These are phyloP conservation scores for Raphidocelis subcapitata DNA, from an alignment of 139 green algal genomes.

Conservation along the genomic window DNA sequence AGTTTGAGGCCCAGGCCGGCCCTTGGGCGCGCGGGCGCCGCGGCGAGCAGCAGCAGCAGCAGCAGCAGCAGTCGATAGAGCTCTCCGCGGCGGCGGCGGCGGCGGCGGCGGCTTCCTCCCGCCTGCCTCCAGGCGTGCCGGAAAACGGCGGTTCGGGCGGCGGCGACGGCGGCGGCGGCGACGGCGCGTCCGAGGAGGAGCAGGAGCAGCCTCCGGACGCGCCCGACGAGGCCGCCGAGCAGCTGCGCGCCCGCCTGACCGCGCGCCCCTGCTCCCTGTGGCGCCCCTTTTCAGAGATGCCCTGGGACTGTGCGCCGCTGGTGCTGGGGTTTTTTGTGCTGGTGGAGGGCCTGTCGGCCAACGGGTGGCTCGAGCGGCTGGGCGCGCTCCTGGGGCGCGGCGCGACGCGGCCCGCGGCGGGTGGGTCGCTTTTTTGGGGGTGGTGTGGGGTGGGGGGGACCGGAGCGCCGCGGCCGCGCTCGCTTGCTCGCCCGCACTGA, in stretches of 20 bases:
- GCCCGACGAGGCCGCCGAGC: not conserved
- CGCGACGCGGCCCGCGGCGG: not conserved
- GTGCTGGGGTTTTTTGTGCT: constrained; percentile 55
- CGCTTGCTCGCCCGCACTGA: too few species aligned
- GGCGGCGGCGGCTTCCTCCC: not conserved
- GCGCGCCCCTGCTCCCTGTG: not conserved
- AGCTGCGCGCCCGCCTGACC: not conserved
- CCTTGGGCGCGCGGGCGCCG: not conserved
- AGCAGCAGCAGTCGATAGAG: not conserved
- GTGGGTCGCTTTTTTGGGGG: not conserved
- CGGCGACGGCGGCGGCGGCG: not conserved
- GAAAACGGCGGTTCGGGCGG: not conserved
- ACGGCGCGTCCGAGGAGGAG: not conserved
- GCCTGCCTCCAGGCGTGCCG: too few species aligned
- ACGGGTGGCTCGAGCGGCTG: constrained; percentile 40
- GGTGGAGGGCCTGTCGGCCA: constrained; percentile 42
- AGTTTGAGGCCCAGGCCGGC: not conserved
- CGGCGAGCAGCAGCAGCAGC: not conserved
- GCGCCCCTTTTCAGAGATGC: not conserved
- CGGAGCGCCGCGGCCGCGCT: not conserved
- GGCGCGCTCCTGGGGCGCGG: constrained; percentile 17
- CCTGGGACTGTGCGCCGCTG: constrained; percentile 43
- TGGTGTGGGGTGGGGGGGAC: not conserved
- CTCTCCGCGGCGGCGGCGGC: not conserved
- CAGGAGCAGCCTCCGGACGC: not conserved